phyloP scores from a whole-genome alignment of 805 yeast genomes.

The Kodamaea fukazawae region DNA sequence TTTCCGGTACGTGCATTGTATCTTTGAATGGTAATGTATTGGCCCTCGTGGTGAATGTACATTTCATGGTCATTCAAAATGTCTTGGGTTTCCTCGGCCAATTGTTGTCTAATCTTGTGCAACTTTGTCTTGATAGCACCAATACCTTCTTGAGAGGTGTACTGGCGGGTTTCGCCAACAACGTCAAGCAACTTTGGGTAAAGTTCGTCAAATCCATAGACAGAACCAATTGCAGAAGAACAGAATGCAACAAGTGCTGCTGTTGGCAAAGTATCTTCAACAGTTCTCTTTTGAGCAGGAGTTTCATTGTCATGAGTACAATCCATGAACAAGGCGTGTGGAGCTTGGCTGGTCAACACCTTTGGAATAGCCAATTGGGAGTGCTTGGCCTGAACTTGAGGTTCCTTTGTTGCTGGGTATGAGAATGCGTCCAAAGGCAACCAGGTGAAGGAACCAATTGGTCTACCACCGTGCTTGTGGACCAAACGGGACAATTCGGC shows the following conservation, averaged over 20 bases:
- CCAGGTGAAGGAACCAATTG: constrained; percentile 88
- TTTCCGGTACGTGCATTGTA: constrained; percentile 77
- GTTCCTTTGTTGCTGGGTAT: constrained; percentile 54
- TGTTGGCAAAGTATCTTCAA: constrained; percentile 90
- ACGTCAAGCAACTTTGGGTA: constrained; percentile 80
- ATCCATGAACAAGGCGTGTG: constrained; percentile 95
- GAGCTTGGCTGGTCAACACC: constrained; percentile 63
- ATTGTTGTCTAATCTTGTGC: constrained; percentile 53
- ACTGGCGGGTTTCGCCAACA: constrained; percentile 69
- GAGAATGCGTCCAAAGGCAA: constrained; percentile 73
- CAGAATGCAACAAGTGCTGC: constrained; percentile 94
- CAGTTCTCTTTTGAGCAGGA: constrained; percentile 84
- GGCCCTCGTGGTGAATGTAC: constrained; percentile 93
- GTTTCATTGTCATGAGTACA: constrained; percentile 96
- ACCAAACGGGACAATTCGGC: constrained; percentile 81
- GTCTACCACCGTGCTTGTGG: constrained; percentile 92
- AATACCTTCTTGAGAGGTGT: constrained; percentile 62
- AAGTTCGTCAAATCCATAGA: constrained; percentile 90
- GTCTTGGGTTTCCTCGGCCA: constrained; percentile 59
- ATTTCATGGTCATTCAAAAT: constrained; percentile 65
- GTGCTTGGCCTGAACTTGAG: constrained; percentile 15
- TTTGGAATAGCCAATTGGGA: constrained; percentile 71
- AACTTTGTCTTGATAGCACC: constrained; percentile 64
- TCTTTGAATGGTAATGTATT: constrained; percentile 86
- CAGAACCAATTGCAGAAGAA: constrained; percentile 91